phyloP scores from a whole-genome alignment of 1,284 basidiomycete genomes.

The Peniophora sp. region DNA sequence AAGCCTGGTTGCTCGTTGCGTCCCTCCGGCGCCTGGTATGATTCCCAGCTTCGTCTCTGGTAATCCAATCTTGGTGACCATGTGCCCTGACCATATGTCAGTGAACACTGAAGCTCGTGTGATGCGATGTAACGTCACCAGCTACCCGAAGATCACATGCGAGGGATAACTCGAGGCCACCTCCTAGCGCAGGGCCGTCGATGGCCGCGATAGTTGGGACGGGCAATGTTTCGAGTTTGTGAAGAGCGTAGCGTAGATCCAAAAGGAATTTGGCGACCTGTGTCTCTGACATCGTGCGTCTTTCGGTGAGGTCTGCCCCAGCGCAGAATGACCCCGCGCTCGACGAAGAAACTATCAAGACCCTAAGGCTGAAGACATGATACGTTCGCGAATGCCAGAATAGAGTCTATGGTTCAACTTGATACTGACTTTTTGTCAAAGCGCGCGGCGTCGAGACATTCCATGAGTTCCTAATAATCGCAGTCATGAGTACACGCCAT shows the following conservation, averaged over 20 bases:
- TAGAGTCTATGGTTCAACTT: no score
- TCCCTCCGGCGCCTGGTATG: constrained; percentile 94
- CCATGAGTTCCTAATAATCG: constrained; percentile 64
- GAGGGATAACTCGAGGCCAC: constrained; percentile 81
- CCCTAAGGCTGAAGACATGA: constrained; percentile 50
- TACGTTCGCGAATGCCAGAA: no score
- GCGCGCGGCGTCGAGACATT: constrained; percentile 60
- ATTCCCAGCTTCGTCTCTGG: constrained; percentile 86
- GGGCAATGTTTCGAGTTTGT: constrained; percentile 70
- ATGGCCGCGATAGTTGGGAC: constrained; percentile 90
- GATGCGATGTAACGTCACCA: constrained; percentile 33
- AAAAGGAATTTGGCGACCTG: constrained; percentile 78
- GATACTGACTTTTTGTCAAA: constrained; percentile 55
- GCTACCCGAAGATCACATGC: constrained; percentile 87
- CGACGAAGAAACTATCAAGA: constrained; percentile 74
- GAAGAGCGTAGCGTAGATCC: constrained; percentile 67
- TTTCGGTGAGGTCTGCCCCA: constrained; percentile 85
- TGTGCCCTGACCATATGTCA: constrained; percentile 26
- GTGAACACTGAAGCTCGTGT: background rate
- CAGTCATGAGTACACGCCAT: constrained; percentile 5
- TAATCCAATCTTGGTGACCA: constrained; percentile 72
- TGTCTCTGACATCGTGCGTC: constrained; percentile 68
- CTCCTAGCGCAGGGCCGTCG: constrained; percentile 89
- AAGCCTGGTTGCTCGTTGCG: constrained; percentile 78
- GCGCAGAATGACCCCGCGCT: constrained; percentile 80